These are phyloP conservation scores for Pleurotus tuber-regium DNA, from an alignment of 768 basidiomycete species.

Conservation along the genomic window DNA sequence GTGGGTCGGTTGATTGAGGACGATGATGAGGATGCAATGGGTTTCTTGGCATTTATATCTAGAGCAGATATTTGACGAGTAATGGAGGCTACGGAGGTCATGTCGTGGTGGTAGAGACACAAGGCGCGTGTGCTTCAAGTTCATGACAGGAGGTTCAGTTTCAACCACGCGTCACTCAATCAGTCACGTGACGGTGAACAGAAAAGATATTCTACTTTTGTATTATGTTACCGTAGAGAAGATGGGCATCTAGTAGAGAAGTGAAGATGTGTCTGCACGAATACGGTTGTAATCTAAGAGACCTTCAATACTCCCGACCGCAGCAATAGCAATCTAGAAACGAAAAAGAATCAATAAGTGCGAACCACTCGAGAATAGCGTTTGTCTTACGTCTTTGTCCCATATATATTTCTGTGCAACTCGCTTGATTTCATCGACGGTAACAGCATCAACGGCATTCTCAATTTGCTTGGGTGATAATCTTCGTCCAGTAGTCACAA, in stretches of 20 bases:
- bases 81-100: constrained; percentile 53
- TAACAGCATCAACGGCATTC: constrained; percentile 86
- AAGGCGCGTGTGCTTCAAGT: not conserved
- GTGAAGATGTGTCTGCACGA: constrained; percentile 78
- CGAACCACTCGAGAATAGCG: too few species aligned
- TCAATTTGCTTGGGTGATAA: constrained; percentile 94
- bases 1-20: constrained; percentile 27
- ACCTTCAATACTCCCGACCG: constrained; percentile 87
- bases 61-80: constrained; percentile 70
- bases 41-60: constrained; percentile 58
- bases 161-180: not conserved
- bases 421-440: constrained; percentile 84
- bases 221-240: not conserved
- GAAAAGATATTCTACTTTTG: constrained; percentile 9
- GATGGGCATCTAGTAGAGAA: constrained; percentile 55
- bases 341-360: too few species aligned
- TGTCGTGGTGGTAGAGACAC: constrained; percentile 11
- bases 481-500: constrained; percentile 90
- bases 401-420: constrained; percentile 96
- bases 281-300: constrained; percentile 93
- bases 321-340: constrained; percentile 76
- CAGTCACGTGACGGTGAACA: constrained; percentile 2
- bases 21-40: constrained; percentile 26
- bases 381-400: constrained; percentile 98
- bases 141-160: constrained; percentile 4